phyloP scores from a whole-genome alignment of 129 eudicot species.

The Flaveria ramosissima region DNA sequence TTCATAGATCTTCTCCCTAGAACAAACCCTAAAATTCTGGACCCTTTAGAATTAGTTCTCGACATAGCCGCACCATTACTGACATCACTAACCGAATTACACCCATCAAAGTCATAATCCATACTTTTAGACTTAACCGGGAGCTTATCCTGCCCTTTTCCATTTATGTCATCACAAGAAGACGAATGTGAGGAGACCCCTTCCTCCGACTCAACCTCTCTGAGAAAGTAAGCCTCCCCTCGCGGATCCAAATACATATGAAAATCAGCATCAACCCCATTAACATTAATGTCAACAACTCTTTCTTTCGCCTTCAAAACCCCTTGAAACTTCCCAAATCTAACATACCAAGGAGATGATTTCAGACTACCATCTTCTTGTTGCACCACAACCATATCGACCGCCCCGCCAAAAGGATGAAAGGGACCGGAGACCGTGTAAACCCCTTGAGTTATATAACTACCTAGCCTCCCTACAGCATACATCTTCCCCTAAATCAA shows the following conservation, averaged over 20 bases:
- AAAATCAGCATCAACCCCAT: slow-evolving; percentile 82
- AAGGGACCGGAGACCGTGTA: slow-evolving; percentile 77
- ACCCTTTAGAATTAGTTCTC: slow-evolving; percentile 47
- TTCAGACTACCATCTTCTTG: slow-evolving; percentile 84
- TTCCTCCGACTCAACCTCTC: slow-evolving; percentile 70
- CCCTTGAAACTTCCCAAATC: slow-evolving; percentile 97
- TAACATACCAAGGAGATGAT: slow-evolving; percentile 95
- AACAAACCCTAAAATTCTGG: slow-evolving; percentile 65
- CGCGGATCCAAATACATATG: slow-evolving; percentile 78
- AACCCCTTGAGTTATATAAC: slow-evolving; percentile 77
- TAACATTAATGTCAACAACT: slow-evolving; percentile 69
- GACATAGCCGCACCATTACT: slow-evolving; percentile 39
- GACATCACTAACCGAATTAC: slow-evolving; percentile 43
- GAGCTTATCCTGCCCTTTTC: slow-evolving; percentile 35
- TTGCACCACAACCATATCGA: slow-evolving; percentile 87
- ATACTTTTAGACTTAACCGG: slow-evolving; percentile 55
- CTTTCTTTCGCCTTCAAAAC: slow-evolving; percentile 82
- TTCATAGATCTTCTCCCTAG: slow-evolving; percentile 62
- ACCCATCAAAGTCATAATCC: slow-evolving; percentile 44
- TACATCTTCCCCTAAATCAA: slow-evolving; percentile 46
- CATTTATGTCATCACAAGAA: slow-evolving; percentile 53
- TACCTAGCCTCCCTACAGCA: slow-evolving; percentile 82
- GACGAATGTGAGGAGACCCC: slow-evolving; percentile 42
- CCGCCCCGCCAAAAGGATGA: slow-evolving; percentile 98
- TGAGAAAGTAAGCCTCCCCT: slow-evolving; percentile 80